Evolutionary conservation across 208 protist genomes (phyloP).

Genomic region (Porcisia hertigi): DNA sequence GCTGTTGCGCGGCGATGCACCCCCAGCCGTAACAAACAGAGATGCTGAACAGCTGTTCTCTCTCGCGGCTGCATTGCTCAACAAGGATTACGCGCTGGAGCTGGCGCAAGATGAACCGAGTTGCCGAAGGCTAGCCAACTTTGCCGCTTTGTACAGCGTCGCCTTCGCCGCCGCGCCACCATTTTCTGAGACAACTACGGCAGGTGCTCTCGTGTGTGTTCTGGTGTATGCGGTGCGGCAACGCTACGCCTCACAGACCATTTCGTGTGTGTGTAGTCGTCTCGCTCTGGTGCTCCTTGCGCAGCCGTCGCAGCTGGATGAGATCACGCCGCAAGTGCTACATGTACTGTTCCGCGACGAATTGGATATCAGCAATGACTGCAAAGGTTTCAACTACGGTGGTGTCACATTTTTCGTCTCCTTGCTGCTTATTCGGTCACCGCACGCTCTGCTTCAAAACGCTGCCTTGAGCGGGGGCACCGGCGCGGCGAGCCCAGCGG

Average conservation of each 20-base stretch:
- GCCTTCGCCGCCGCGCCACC: background rate
- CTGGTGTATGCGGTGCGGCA: constrained; percentile 17
- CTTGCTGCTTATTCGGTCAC: constrained; percentile 16
- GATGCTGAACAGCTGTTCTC: constrained; percentile 7
- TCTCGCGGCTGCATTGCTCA: constrained; percentile 7
- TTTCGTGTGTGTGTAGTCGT: constrained; percentile 24
- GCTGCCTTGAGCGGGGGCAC: background rate
- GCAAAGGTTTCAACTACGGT: constrained; percentile 23
- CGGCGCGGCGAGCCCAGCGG: background rate
- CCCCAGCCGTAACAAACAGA: background rate
- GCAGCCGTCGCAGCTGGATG: constrained; percentile 17
- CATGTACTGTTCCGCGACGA: constrained; percentile 6
- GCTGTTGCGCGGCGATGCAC: constrained; percentile 3
- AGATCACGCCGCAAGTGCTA: constrained; percentile 9
- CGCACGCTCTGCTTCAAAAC: constrained; percentile 8
- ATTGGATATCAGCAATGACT: constrained; percentile 8
- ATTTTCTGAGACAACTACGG: background rate
- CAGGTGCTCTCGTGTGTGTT: background rate
- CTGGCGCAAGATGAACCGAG: constrained; percentile 25
- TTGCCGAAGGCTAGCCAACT: constrained; percentile 10
- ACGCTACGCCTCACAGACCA: constrained; percentile 18
- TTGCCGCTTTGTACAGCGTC: constrained; percentile 5
- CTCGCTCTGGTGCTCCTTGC: constrained; percentile 5
- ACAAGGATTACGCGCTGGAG: constrained; percentile 7
- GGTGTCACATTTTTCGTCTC: constrained; percentile 23